phyloP scores from a whole-genome alignment of 2,329 filamentous ascomycete genomes.

The Aspergillus hiratsukae region DNA sequence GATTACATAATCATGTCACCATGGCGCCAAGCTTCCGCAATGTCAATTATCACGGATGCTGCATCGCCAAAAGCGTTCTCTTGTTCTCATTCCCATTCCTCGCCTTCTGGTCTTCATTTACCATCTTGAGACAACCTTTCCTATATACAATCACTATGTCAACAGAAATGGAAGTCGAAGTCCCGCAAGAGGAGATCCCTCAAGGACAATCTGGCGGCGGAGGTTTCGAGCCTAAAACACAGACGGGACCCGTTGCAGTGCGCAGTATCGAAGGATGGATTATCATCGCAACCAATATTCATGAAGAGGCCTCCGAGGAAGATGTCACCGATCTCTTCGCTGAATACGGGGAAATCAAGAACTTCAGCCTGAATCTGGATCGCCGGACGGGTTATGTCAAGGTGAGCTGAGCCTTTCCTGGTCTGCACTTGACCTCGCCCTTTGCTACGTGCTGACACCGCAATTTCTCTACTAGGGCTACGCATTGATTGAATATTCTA shows the following conservation, averaged over 20 bases:
- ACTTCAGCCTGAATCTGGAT: constrained; percentile 62
- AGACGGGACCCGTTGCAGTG: constrained; percentile 51
- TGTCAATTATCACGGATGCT: background rate
- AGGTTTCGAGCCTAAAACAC: constrained; percentile 40
- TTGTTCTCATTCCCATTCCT: background rate
- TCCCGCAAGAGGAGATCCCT: constrained; percentile 29
- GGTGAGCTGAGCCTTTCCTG: constrained; percentile 38
- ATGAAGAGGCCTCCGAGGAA: constrained; percentile 65
- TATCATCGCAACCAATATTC: constrained; percentile 64
- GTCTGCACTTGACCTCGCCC: background rate
- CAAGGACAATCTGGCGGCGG: constrained; percentile 27
- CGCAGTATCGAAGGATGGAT: constrained; percentile 68
- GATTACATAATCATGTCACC: background rate
- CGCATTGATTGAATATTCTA: constrained; percentile 62
- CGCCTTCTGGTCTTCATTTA: background rate
- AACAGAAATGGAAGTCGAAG: constrained; percentile 45
- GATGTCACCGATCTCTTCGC: constrained; percentile 63
- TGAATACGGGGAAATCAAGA: constrained; percentile 64
- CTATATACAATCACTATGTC: constrained; percentile 29
- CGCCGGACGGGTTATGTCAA: constrained; percentile 64
- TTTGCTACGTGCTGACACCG: background rate
- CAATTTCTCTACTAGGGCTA: constrained; percentile 50
- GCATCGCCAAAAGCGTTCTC: background rate
- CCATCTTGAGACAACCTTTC: background rate
- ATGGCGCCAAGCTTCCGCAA: background rate